phyloP scores from a whole-genome alignment of 2,329 filamentous ascomycete genomes.

The Mariannaea elegans region DNA sequence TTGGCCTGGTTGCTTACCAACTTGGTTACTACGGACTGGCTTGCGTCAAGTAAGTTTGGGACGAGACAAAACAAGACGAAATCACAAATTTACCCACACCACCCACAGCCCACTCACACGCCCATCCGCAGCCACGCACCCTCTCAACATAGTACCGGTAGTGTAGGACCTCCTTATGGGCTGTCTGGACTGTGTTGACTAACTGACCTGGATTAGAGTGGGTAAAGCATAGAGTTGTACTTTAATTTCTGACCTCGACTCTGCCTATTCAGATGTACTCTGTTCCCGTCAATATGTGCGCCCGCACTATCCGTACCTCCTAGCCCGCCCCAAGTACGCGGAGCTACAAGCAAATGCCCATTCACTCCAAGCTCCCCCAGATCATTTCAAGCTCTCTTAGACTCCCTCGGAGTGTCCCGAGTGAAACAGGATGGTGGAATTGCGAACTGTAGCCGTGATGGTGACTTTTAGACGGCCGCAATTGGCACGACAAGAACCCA shows the following conservation, averaged over 20 bases:
- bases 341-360: background rate
- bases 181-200: background rate
- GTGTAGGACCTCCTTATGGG: background rate
- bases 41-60: background rate
- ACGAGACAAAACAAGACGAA: conserved; percentile 4
- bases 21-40: conserved; percentile 2
- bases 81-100: conserved; percentile 15
- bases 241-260: background rate
- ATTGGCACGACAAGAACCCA: conserved; percentile 2
- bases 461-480: conserved; percentile 1
- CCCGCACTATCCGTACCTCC: no score
- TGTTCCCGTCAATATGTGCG: background rate
- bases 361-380: background rate
- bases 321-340: background rate
- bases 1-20: conserved; percentile 5
- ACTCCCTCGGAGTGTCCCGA: conserved; percentile 20
- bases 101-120: conserved; percentile 11
- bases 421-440: conserved; percentile 21
- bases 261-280: background rate
- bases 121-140: background rate
- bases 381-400: background rate
- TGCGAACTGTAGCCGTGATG: background rate
- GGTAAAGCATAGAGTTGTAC: background rate
- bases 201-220: background rate
- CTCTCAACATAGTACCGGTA: background rate